Percentiles rank a stretch among this genome's conserved stretches.
These are phyloP conservation scores for Musa balbisiana DNA, from an alignment of 202 grass and related monocot species.

Conservation along the genomic window DNA sequence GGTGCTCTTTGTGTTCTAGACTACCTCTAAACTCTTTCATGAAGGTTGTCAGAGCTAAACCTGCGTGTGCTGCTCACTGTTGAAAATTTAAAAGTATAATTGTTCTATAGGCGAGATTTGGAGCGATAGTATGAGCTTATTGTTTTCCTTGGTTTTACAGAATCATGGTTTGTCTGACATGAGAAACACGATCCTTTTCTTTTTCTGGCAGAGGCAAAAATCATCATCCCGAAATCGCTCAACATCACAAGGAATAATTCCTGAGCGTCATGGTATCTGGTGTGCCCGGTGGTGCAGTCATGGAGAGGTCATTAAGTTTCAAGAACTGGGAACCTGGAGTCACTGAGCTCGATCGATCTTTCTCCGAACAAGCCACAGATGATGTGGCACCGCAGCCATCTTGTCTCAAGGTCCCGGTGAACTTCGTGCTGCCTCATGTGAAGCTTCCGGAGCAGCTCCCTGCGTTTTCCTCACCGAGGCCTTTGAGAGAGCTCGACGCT, in stretches of 20 bases:
- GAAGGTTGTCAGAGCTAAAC: too few relatives aligned
- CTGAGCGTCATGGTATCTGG: conserved; percentile 7
- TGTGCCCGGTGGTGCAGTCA: not conserved
- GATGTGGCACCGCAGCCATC: not conserved
- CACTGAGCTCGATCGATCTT: conserved; percentile 3
- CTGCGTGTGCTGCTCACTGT: too few relatives aligned
- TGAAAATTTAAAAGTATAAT: too few relatives aligned
- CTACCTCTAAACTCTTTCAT: too few relatives aligned
- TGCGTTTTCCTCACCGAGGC: conserved; percentile 47
- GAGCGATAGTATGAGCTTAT: too few relatives aligned
- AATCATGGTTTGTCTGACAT: too few relatives aligned
- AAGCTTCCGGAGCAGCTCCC: conserved; percentile 9
- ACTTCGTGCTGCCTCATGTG: conserved; percentile 3
- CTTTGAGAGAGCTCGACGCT: conserved; percentile 48
- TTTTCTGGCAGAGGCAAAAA: not conserved
- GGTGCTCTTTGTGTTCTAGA: too few relatives aligned
- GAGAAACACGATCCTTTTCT: conserved; percentile 1
- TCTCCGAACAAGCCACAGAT: not conserved
- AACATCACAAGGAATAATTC: conserved; percentile 32
- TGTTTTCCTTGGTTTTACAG: too few relatives aligned
- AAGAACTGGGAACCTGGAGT: conserved; percentile 27
- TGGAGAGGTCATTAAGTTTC: conserved; percentile 38
- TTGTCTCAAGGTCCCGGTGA: not conserved
- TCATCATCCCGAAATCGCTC: conserved; percentile 31
- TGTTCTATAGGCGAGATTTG: too few relatives aligned